Base-by-base conservation (phyloP, 2,329 filamentous ascomycete species). In the Geosmithia putterillii region DNA sequence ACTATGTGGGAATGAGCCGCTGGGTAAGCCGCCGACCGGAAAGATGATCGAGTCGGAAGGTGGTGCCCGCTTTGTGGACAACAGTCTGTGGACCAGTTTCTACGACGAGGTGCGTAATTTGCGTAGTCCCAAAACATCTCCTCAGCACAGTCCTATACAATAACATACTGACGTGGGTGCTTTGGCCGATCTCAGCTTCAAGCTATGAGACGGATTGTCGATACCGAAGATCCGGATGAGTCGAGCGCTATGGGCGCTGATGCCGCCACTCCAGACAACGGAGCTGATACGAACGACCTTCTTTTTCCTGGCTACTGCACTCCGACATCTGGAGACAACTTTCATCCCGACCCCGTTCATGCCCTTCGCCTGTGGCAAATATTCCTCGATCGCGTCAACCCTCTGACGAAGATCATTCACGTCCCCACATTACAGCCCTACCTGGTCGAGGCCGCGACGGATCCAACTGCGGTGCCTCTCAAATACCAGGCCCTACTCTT, bases 311-410 rank as follows among this genome's bases (percentile, higher is more conserved):
- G 63, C 25, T 65, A 68, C 42, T 54, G 63, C 23, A 58, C 61
- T 1, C 55, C 59, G 6, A 54, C 58, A 20, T 65, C 58, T 38
- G 51, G 65, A 14, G 66, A 71, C 42, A 66, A 71, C 14, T 61
- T 83, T 54, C 79, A 83, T 50, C 84, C 85, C 0, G 66, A 76
- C 4, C 73, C 79, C 0, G 70, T 76, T 12, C 76, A 85, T 28
- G 74, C 84, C 21, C 79, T 85, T 52, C 71, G 72, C 42, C 68
- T 90, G 5, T 90, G 85, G 85, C 81, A 87, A 55, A 66, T 77
- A 8, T 88, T 81, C 50, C 63, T 87, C 6, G 78, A 86, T 41
- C 79, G 85, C 47, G 78, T 89, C 44, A 83, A 89, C 52, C 83
- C 84, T 0, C 57, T 87, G 39, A 76, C 78, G 50, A 89, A 88